A percentile compares a stretch with the other conserved stretches of the same genome.
Evolutionary conservation across 345 rosid species (phyloP).

Genomic region (Diplotaxis tenuifolia): DNA sequence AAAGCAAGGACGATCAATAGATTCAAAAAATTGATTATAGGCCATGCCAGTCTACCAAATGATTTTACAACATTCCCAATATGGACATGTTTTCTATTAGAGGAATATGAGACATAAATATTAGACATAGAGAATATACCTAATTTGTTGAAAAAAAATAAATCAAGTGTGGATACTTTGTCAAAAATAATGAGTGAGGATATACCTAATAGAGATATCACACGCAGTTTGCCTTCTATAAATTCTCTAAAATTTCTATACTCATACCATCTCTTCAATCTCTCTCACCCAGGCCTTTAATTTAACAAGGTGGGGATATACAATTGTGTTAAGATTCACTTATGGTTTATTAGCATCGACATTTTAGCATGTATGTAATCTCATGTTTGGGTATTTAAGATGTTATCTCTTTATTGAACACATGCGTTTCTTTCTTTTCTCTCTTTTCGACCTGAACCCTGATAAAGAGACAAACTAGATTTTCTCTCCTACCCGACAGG

Average conservation of each 20-base stretch:
- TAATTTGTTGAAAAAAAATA: background rate
- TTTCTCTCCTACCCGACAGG: constrained; percentile 13
- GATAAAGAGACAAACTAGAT: background rate
- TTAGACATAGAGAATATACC: background rate
- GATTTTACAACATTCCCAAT: background rate
- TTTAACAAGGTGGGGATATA: background rate
- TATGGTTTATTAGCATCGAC: background rate
- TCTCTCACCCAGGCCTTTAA: background rate
- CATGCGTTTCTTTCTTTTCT: background rate
- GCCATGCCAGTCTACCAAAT: no score
- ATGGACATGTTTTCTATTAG: background rate
- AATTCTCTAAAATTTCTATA: background rate
- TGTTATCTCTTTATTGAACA: background rate
- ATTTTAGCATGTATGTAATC: background rate
- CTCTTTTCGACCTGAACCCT: background rate
- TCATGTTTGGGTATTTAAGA: background rate
- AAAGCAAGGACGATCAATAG: background rate
- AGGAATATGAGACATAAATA: background rate
- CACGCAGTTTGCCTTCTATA: background rate
- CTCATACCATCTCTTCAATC: background rate
- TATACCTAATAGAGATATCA: background rate
- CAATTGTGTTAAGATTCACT: background rate
- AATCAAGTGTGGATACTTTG: background rate
- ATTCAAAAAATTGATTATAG: background rate
- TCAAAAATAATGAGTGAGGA: background rate